Conservation (phyloP, 495 filamentous ascomycete genomes). For the Penicillium daleae region DNA sequence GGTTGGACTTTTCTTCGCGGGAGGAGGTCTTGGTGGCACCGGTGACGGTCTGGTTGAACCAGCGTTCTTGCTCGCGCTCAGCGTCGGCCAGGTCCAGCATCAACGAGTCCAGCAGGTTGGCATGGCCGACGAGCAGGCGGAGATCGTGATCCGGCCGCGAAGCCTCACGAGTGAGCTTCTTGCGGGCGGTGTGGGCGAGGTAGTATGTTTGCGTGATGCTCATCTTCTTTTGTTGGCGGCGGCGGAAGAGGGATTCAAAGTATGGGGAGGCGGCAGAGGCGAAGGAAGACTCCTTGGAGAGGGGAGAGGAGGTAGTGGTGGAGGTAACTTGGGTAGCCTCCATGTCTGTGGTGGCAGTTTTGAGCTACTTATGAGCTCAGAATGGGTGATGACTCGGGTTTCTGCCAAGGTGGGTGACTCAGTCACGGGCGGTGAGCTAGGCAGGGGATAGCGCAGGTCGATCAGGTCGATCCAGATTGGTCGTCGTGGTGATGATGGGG, state of each 20-base stretch:
- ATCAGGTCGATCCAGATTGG: conserved; percentile 4
- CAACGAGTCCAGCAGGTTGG: conserved; percentile 94
- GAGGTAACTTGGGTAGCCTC: conserved; percentile 11
- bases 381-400: conserved; percentile 32
- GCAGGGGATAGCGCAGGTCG: conserved; percentile 6
- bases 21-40: conserved; percentile 61
- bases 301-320: conserved; percentile 4
- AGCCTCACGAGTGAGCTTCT: conserved; percentile 93
- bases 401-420: conserved; percentile 41
- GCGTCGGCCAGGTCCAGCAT: conserved; percentile 96
- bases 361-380: conserved; percentile 35
- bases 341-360: conserved; percentile 36
- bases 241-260: conserved; percentile 38
- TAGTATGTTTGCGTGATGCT: conserved; percentile 97
- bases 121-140: conserved; percentile 90
- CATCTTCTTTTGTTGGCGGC: conserved; percentile 77
- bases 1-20: conserved; percentile 60
- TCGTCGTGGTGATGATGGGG: background rate
- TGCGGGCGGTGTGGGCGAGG: conserved; percentile 91
- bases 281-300: conserved; percentile 31
- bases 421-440: conserved; percentile 33
- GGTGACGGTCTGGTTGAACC: conserved; percentile 95
- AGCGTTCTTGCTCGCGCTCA: conserved; percentile 92
- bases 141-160: conserved; percentile 90
- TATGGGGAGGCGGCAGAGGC: conserved; percentile 33